Percentiles rank a stretch among this genome's conserved stretches.
Conservation (phyloP, 345 rosid species). For the Eutrema japonicum region DNA sequence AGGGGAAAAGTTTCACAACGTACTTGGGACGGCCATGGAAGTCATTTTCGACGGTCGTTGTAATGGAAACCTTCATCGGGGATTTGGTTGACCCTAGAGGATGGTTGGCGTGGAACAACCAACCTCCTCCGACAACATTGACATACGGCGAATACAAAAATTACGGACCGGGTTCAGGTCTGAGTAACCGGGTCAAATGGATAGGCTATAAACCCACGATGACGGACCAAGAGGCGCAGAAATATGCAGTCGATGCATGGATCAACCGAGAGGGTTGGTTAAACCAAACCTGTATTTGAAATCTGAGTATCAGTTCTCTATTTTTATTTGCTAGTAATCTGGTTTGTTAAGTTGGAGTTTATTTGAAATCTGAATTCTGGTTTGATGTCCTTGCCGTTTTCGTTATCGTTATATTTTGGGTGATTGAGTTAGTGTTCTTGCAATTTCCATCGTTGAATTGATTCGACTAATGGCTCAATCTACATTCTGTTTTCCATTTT, state of each 20-base stretch:
- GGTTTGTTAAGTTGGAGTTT: no score
- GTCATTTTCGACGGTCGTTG: conserved; percentile 58
- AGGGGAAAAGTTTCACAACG: no score
- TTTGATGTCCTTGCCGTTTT: no score
- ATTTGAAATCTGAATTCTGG: no score
- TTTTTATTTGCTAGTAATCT: no score
- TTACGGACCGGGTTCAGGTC: conserved; percentile 53
- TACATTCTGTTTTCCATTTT: no score
- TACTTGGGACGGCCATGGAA: conserved; percentile 74
- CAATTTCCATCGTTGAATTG: no score
- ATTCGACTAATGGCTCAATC: no score
- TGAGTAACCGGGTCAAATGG: conserved; percentile 49
- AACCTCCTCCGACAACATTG: conserved; percentile 50
- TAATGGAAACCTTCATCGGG: conserved; percentile 64
- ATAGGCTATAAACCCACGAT: conserved; percentile 52
- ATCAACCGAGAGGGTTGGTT: conserved; percentile 61
- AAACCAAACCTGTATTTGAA: neutral
- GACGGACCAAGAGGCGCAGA: conserved; percentile 47
- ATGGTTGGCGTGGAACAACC: conserved; percentile 50
- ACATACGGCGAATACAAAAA: conserved; percentile 63
- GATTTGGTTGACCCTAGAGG: conserved; percentile 49
- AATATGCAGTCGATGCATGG: conserved; percentile 53
- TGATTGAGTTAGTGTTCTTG: no score
- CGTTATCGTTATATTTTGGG: no score
- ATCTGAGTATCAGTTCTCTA: no score